phyloP scores from a whole-genome alignment of 169 alveolate genomes.

The Toxoplasma gondii region DNA sequence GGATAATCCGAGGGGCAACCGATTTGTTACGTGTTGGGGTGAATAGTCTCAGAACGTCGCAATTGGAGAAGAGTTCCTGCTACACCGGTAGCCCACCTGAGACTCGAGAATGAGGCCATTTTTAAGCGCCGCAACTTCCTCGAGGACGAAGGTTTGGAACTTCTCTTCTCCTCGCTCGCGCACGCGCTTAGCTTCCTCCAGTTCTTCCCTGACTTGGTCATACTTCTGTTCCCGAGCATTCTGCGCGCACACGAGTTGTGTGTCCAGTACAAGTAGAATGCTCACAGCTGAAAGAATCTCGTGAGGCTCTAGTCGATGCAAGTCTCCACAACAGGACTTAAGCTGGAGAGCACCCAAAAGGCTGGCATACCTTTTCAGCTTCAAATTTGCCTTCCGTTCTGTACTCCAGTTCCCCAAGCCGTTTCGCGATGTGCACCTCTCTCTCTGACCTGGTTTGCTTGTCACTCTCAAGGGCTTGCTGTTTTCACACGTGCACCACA shows the following conservation, averaged over 20 bases:
- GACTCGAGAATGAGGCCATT: constrained; percentile 68
- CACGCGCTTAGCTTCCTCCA: constrained; percentile 56
- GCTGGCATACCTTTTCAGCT: constrained; percentile 50
- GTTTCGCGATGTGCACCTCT: constrained; percentile 62
- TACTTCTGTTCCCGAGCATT: constrained; percentile 60
- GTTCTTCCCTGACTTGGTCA: constrained; percentile 51
- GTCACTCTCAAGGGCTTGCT: constrained; percentile 69
- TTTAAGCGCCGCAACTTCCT: constrained; percentile 69
- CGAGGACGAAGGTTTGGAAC: constrained; percentile 67
- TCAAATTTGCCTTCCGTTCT: constrained; percentile 60
- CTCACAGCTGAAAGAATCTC: too few species aligned
- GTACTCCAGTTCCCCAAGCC: constrained; percentile 68
- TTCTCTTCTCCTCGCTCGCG: constrained; percentile 68
- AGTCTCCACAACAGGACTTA: too few species aligned
- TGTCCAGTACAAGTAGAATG: too few species aligned
- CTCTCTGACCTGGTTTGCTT: constrained; percentile 60
- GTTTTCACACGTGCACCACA: background rate
- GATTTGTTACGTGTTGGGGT: background rate
- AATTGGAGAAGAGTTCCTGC: too few species aligned
- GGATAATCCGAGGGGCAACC: too few species aligned
- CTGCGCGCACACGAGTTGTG: background rate
- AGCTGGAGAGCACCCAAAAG: too few species aligned
- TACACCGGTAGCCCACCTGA: constrained; percentile 36
- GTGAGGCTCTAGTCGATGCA: too few species aligned
- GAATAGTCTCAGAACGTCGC: background rate